A percentile compares a stretch with the other conserved stretches of the same genome.
phyloP scores from a whole-genome alignment of 225 moss, liverwort and hornwort genomes.

The Anthoceros angustus region DNA sequence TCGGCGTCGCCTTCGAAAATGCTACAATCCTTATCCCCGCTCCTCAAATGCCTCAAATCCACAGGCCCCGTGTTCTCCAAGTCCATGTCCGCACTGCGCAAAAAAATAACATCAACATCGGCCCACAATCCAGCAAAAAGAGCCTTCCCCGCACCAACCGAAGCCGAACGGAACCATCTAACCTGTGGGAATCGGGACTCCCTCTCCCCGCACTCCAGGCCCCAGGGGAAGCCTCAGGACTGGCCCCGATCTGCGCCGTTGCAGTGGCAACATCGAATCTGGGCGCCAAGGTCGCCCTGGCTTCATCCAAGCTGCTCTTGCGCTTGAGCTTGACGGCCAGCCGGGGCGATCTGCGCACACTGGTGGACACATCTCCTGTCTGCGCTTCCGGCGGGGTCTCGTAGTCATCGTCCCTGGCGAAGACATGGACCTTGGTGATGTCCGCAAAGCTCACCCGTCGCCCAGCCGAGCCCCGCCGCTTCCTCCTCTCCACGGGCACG shows the following conservation, averaged over 20 bases:
- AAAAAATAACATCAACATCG: background rate
- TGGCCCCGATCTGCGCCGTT: background rate
- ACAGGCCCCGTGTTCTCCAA: background rate
- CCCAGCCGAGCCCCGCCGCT: background rate
- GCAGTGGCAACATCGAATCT: background rate
- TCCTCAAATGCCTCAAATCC: background rate
- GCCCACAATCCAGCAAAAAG: background rate
- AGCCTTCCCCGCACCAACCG: background rate
- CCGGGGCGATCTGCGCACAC: background rate
- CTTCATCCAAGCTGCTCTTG: background rate
- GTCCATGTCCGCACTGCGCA: background rate
- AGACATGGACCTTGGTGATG: background rate
- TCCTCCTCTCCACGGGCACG: background rate
- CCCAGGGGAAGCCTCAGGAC: background rate
- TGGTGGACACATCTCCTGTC: background rate
- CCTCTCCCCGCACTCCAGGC: background rate
- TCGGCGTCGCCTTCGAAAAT: background rate
- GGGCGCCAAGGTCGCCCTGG: background rate
- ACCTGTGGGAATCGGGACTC: background rate
- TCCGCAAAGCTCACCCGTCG: background rate
- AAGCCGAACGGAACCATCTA: background rate
- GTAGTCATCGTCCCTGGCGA: background rate
- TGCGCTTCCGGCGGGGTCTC: constrained; percentile 4
- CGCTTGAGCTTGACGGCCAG: background rate
- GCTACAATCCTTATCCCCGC: background rate